These are phyloP conservation scores for Apiospora koreana DNA, from an alignment of 2,329 filamentous ascomycete genomes.

Conservation along the genomic window DNA sequence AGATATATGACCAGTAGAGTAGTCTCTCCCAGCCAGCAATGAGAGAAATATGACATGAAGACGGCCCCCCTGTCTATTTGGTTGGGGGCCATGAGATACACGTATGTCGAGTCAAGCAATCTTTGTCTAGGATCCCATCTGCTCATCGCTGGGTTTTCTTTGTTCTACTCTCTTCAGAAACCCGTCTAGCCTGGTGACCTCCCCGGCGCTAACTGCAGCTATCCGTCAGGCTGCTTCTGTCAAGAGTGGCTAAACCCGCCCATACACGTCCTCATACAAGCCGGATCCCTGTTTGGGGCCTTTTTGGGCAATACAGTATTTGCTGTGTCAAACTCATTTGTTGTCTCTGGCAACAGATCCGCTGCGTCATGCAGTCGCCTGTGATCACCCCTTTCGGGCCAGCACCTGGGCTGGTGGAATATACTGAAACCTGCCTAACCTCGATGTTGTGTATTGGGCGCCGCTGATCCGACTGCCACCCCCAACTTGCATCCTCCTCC, in stretches of 20 bases:
- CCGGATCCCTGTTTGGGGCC: constrained; percentile 41
- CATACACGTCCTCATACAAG: constrained; percentile 39
- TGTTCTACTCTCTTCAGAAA: constrained; percentile 45
- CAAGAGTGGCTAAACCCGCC: constrained; percentile 31
- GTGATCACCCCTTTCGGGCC: constrained; percentile 40
- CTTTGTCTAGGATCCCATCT: constrained; percentile 37
- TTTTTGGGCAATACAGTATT: constrained; percentile 38
- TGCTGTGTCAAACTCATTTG: constrained; percentile 45
- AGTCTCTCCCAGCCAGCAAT: constrained; percentile 20
- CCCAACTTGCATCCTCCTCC: constrained; percentile 17
- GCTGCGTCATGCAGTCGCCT: constrained; percentile 42
- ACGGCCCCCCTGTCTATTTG: constrained; percentile 22
- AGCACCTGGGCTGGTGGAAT: constrained; percentile 36
- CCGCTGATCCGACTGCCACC: constrained; percentile 28
- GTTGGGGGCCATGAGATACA: constrained; percentile 39
- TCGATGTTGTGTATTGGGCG: constrained; percentile 34
- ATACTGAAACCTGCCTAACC: constrained; percentile 40
- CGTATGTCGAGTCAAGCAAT: constrained; percentile 58
- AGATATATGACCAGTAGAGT: constrained; percentile 23
- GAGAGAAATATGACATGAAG: constrained; percentile 17
- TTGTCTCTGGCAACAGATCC: constrained; percentile 35
- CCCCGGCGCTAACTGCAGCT: constrained; percentile 50
- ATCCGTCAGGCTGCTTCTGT: constrained; percentile 43
- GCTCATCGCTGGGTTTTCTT: constrained; percentile 41
- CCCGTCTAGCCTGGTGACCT: constrained; percentile 36